Evolutionary conservation across 2,329 filamentous ascomycete genomes (phyloP), one percentile per base, ranked within the genome.

Genomic region (Cryoendolithus antarcticus): DNA sequence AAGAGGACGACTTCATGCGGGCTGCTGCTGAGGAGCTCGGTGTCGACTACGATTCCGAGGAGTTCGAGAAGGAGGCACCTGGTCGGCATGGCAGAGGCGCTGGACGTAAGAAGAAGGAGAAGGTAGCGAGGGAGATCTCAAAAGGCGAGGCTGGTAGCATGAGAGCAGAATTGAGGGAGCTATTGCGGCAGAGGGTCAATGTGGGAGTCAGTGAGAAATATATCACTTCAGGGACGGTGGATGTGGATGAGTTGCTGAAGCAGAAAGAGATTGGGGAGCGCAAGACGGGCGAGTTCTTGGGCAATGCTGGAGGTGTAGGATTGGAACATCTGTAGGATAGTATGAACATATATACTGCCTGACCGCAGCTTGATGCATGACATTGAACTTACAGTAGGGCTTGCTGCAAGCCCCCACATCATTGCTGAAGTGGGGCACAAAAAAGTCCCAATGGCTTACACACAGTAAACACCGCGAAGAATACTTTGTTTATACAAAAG

Each of bases 11-110:
- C 40, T 91, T 88, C 77, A 67, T 96, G 51, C 76, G 77, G 32
- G 75, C 75, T 35, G 88, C 86, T 0, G 91, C 91, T 0, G 86
- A 95, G 41, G 89, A 96, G 47, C 70, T 98, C 0, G 91, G 91
- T 1, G 84, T 96, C 0, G 89, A 95, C 38, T 94, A 93, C 56
- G 86, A 96, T 56, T 82, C 77, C 44, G 86, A 93, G 29, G 86
- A 93, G 34, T 80, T 94, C 44, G 82, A 73, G 32, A 67, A 82
- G 48, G 62, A 70, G 30, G 70, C 69, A 1, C 64, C 63, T 6
- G 75, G 77, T 5, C 70, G 82, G 0, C 50, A 57, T 12, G 66
- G 68, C 0, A 71, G 85, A 28, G 86, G 86, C 6, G 76, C 75
- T 31, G 80, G 82, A 1, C 67, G 84, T 31, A 82, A 80, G 62